phyloP scores from a whole-genome alignment of 495 filamentous ascomycete genomes.

The Staphylotrichum tortipilum region DNA sequence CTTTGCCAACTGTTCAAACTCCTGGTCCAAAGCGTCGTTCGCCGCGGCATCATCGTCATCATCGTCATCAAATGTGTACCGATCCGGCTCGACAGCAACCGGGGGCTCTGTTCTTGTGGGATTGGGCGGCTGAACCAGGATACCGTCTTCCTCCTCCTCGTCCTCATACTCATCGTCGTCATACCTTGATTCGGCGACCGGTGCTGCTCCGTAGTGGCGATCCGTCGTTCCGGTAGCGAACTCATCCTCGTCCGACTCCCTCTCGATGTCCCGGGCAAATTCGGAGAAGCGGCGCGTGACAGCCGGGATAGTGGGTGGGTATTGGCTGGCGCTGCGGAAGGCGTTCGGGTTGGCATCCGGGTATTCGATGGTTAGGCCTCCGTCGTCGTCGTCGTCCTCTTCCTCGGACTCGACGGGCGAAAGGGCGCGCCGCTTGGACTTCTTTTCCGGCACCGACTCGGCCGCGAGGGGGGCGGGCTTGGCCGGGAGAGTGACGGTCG shows the following conservation, averaged over 20 bases:
- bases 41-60: constrained; percentile 16
- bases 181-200: constrained; percentile 1
- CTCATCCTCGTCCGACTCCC: constrained; percentile 29
- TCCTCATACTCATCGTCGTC: constrained; percentile 7
- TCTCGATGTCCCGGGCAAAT: constrained; percentile 23
- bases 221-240: constrained; percentile 18
- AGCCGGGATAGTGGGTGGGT: constrained; percentile 27
- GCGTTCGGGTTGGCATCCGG: constrained; percentile 28
- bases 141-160: constrained; percentile 4
- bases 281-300: constrained; percentile 35
- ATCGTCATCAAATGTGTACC: constrained; percentile 16
- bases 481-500: not conserved
- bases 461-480: constrained; percentile 3
- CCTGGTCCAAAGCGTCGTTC: not conserved
- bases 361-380: constrained; percentile 38
- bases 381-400: constrained; percentile 38
- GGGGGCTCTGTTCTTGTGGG: not conserved
- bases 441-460: constrained; percentile 13
- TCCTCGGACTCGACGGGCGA: constrained; percentile 26
- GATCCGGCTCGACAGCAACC: constrained; percentile 6
- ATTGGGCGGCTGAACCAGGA: not conserved
- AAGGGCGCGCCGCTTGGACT: constrained; percentile 13
- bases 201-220: not conserved
- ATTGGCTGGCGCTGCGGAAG: constrained; percentile 21
- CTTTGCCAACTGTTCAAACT: constrained; percentile 21